A percentile compares a stretch with the other conserved stretches of the same genome.
phyloP scores from a whole-genome alignment of 78 protist genomes.

The Dictyostelium capitatum region DNA sequence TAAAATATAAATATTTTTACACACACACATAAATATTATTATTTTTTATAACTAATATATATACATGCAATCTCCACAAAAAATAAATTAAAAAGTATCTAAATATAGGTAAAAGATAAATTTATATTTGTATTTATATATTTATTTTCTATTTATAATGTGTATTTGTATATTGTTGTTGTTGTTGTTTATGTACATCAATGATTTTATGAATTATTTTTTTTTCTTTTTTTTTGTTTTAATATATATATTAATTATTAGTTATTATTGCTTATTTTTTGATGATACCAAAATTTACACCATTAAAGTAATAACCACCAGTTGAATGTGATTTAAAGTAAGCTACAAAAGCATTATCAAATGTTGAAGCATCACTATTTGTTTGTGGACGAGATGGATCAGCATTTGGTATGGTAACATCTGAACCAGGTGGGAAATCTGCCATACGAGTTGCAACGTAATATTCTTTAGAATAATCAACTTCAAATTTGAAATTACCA shows the following conservation, averaged over 20 bases:
- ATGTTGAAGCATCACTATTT: background rate
- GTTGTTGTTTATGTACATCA: too few relatives aligned
- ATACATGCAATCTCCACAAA: too few relatives aligned
- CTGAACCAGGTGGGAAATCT: background rate
- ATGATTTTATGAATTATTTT: background rate
- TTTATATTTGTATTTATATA: background rate
- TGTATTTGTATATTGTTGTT: too few relatives aligned
- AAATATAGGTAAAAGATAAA: too few relatives aligned
- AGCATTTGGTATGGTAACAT: background rate
- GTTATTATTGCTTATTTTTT: background rate
- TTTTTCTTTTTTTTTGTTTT: background rate
- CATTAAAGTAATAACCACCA: constrained; percentile 55
- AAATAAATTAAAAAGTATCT: too few relatives aligned
- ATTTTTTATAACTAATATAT: too few relatives aligned
- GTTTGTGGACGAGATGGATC: background rate
- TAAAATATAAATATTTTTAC: background rate
- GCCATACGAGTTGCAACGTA: background rate
- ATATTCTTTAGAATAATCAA: background rate
- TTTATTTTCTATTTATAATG: background rate
- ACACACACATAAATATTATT: background rate
- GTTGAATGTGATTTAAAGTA: background rate
- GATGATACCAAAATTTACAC: constrained; percentile 45
- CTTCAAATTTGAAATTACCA: constrained; percentile 25
- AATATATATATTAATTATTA: background rate
- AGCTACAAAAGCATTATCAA: background rate